Conservation (phyloP, 768 basidiomycete genomes). For the Lepiota subincarnata region DNA sequence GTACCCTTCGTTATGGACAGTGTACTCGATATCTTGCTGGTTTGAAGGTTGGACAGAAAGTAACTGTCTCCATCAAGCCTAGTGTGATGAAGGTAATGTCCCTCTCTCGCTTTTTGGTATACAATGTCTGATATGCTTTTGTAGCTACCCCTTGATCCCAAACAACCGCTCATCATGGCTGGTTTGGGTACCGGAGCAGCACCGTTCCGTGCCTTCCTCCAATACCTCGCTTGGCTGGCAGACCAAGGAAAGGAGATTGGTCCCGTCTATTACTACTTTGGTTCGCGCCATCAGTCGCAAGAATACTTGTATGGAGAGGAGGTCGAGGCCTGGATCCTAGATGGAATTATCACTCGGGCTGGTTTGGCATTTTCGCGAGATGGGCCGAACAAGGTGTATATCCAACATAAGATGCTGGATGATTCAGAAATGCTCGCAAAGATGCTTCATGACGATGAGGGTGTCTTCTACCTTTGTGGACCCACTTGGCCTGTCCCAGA, state of each 20-base stretch:
- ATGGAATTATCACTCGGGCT: constrained; percentile 80
- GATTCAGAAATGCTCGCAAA: constrained; percentile 74
- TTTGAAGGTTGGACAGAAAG: constrained; percentile 82
- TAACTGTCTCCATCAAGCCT: constrained; percentile 96
- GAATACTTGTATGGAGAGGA: constrained; percentile 98
- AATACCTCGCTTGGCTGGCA: constrained; percentile 84
- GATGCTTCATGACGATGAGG: constrained; percentile 68
- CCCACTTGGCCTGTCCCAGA: constrained; percentile 99
- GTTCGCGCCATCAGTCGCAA: constrained; percentile 90
- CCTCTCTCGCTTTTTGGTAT: neutral
- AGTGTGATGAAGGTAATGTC: constrained; percentile 93
- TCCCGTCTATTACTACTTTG: constrained; percentile 97
- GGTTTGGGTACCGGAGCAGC: constrained; percentile 98
- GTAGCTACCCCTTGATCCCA: constrained; percentile 77
- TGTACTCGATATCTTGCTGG: constrained; percentile 92
- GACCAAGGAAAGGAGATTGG: constrained; percentile 78
- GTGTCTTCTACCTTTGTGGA: constrained; percentile 94
- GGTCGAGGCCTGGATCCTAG: constrained; percentile 89
- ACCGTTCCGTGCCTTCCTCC: constrained; percentile 98
- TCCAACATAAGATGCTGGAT: constrained; percentile 97
- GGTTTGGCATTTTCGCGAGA: constrained; percentile 98
- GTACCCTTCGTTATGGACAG: constrained; percentile 80
- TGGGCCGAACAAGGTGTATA: constrained; percentile 89
- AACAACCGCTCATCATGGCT: constrained; percentile 96
- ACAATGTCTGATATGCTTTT: constrained; percentile 12